A percentile compares a stretch with the other conserved stretches of the same genome.
Conservation (phyloP, 805 yeast genomes). For the Ogataea saltuana region DNA sequence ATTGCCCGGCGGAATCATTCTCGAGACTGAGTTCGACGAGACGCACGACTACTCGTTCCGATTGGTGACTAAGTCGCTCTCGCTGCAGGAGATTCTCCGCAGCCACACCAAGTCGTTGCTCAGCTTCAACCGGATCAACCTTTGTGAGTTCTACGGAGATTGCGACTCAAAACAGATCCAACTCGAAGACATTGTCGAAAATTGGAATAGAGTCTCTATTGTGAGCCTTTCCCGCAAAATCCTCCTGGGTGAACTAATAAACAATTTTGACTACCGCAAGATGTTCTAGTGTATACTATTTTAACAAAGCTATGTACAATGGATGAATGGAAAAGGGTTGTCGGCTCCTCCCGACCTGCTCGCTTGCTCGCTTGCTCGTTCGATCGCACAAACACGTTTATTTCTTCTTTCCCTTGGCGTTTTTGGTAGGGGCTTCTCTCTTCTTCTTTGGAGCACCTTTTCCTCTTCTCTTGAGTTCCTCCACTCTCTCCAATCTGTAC, state of each 20-base stretch:
- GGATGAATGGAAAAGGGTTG: no score
- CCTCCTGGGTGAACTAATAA: constrained; percentile 33
- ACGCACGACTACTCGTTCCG: constrained; percentile 18
- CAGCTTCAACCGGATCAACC: constrained; percentile 31
- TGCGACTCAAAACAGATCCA: constrained; percentile 5
- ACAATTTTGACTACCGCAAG: constrained; percentile 32
- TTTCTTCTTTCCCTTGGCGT: constrained; percentile 44
- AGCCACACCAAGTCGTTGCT: constrained; percentile 34
- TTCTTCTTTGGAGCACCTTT: constrained; percentile 85
- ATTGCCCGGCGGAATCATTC: constrained; percentile 52
- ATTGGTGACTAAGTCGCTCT: constrained; percentile 31
- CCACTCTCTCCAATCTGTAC: constrained; percentile 65
- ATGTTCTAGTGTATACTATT: constrained; percentile 29
- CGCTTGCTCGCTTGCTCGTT: neutral
- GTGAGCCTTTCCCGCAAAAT: constrained; percentile 23
- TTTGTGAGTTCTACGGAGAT: constrained; percentile 16
- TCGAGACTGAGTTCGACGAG: constrained; percentile 25
- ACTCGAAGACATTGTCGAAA: constrained; percentile 19
- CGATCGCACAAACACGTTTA: constrained; percentile 12
- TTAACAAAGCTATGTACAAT: constrained; percentile 12
- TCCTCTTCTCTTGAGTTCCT: constrained; percentile 75
- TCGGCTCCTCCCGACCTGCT: no score
- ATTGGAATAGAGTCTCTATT: constrained; percentile 31
- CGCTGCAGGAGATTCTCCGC: constrained; percentile 27
- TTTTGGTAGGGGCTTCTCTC: constrained; percentile 41